These are phyloP conservation scores for Solanum medicagineum DNA, from an alignment of 257 asterid species.

Conservation along the genomic window DNA sequence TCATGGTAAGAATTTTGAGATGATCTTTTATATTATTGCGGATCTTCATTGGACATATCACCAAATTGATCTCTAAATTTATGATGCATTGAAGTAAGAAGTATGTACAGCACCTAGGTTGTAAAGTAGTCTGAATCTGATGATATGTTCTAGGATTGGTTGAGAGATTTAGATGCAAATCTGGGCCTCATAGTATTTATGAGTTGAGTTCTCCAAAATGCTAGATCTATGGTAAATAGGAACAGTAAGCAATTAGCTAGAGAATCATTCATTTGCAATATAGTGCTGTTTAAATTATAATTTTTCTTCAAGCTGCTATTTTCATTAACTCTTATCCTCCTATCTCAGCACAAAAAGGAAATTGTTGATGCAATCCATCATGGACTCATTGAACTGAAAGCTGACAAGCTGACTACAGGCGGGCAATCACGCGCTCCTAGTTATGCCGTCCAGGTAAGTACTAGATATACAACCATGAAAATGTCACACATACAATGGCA, in stretches of 20 bases:
- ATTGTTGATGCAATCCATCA: slow-evolving; percentile 74
- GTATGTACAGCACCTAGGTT: not conserved
- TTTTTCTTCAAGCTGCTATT: not conserved
- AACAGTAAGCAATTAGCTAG: not conserved
- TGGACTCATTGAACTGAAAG: slow-evolving; percentile 62
- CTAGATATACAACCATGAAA: not conserved
- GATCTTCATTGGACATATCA: not conserved
- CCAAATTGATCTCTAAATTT: not conserved
- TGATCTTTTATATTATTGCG: not conserved
- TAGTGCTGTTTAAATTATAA: not conserved
- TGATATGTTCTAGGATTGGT: not conserved
- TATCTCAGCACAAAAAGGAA: slow-evolving; percentile 76
- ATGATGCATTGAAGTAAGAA: not conserved
- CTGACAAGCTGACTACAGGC: slow-evolving; percentile 62
- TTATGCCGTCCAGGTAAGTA: slow-evolving; percentile 86
- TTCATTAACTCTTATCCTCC: not conserved
- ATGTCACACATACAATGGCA: slow-evolving; percentile 4
- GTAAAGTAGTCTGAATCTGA: not conserved
- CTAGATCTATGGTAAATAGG: not conserved
- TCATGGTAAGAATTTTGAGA: slow-evolving; percentile 35
- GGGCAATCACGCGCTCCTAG: slow-evolving; percentile 69
- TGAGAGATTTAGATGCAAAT: not conserved
- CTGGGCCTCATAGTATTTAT: not conserved
- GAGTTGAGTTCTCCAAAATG: not conserved
- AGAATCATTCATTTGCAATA: not conserved